phyloP scores from a whole-genome alignment of 805 yeast genomes.

The Monosporozyma aerobia region DNA sequence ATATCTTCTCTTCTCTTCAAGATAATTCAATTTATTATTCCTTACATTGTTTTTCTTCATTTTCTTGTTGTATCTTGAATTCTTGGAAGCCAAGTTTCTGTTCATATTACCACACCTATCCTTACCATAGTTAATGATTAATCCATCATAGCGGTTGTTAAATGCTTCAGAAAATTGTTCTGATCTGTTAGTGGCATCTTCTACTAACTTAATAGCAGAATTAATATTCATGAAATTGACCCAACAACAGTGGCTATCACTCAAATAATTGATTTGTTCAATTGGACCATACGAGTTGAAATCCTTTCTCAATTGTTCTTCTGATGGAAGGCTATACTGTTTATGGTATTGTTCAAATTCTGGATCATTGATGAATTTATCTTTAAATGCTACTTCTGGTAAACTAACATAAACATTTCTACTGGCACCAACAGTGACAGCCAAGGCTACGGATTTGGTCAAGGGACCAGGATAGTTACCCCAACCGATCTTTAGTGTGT shows the following conservation, averaged over 20 bases:
- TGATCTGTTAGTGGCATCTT: conserved; percentile 39
- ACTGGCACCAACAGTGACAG: conserved; percentile 66
- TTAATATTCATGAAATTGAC: conserved; percentile 57
- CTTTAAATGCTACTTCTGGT: conserved; percentile 34
- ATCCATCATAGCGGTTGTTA: conserved; percentile 39
- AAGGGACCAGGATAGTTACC: conserved; percentile 59
- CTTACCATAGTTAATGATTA: conserved; percentile 61
- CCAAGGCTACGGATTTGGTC: conserved; percentile 44
- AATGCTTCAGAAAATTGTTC: conserved; percentile 33
- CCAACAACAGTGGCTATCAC: conserved; percentile 65
- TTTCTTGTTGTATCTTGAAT: conserved; percentile 34
- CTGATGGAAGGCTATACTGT: conserved; percentile 35
- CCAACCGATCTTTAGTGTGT: conserved; percentile 62
- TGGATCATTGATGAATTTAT: conserved; percentile 27
- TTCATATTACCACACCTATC: conserved; percentile 66
- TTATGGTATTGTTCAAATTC: conserved; percentile 24
- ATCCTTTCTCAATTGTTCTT: conserved; percentile 45
- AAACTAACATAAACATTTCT: conserved; percentile 70
- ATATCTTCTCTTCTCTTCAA: conserved; percentile 27
- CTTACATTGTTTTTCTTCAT: conserved; percentile 26
- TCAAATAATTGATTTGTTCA: conserved; percentile 68
- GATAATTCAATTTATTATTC: conserved; percentile 18
- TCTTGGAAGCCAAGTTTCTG: conserved; percentile 36
- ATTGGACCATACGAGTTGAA: conserved; percentile 58
- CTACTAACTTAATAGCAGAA: conserved; percentile 57